Evolutionary conservation across 108 stramenopile species (phyloP).

Genomic region (Parmales sp.): DNA sequence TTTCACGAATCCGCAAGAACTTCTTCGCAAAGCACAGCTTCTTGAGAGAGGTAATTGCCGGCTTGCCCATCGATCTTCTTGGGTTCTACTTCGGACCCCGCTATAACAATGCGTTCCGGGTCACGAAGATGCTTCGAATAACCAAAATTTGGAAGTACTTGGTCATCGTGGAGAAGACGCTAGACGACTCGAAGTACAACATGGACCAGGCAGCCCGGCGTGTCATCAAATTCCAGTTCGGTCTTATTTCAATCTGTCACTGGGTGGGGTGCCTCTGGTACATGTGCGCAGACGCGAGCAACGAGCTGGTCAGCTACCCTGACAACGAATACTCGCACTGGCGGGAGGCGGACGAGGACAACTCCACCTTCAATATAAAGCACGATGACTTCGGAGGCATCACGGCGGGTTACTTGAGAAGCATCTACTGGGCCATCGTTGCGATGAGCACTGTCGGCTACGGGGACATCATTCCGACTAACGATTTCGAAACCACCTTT

Average conservation of each 20-base stretch:
- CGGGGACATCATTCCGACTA: conserved; percentile 40
- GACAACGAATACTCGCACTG: not conserved
- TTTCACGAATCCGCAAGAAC: conserved; percentile 19
- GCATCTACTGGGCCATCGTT: conserved; percentile 42
- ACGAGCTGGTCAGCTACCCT: not conserved
- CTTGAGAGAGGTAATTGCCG: conserved; percentile 14
- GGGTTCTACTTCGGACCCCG: conserved; percentile 3
- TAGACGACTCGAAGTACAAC: conserved; percentile 48
- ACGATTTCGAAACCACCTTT: conserved; percentile 32
- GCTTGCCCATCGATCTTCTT: conserved; percentile 26
- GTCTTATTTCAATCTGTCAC: conserved; percentile 31
- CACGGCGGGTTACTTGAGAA: conserved; percentile 25
- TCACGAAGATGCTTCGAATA: conserved; percentile 21
- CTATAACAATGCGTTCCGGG: conserved; percentile 20
- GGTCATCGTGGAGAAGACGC: conserved; percentile 11
- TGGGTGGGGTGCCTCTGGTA: conserved; percentile 34
- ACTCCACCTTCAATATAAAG: conserved; percentile 16
- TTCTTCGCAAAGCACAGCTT: conserved; percentile 13
- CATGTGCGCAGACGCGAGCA: conserved; percentile 17
- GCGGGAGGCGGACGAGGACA: conserved; percentile 22
- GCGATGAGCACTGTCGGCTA: conserved; percentile 32
- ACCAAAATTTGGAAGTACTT: conserved; percentile 23
- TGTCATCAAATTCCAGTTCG: conserved; percentile 26
- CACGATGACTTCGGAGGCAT: conserved; percentile 26
- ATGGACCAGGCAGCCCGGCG: conserved; percentile 34